Percentiles rank a stretch among this genome's conserved stretches.
Evolutionary conservation across 2,329 filamentous ascomycete species (phyloP).

Genomic region (Aspergillus clavatus): DNA sequence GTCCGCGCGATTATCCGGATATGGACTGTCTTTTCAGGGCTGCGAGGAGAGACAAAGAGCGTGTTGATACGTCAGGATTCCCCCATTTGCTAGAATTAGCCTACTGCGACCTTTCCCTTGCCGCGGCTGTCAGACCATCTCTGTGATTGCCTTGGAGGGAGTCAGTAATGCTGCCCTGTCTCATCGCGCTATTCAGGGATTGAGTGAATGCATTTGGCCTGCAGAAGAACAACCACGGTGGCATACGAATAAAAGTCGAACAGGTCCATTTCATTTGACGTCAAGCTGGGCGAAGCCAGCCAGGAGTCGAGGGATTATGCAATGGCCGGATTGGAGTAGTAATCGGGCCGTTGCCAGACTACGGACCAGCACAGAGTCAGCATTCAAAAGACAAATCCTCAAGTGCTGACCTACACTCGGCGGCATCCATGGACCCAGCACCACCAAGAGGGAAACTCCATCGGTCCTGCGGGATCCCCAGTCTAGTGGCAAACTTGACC

Average conservation of each 20-base stretch:
- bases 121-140: conserved; percentile 53
- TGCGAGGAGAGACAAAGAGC: conserved; percentile 53
- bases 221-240: not conserved
- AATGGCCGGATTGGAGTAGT: conserved; percentile 55
- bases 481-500: conserved; percentile 47
- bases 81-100: conserved; percentile 62
- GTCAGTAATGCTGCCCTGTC: not conserved
- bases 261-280: conserved; percentile 52
- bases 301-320: conserved; percentile 54
- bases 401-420: conserved; percentile 44
- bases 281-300: conserved; percentile 46
- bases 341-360: conserved; percentile 62
- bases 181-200: not conserved
- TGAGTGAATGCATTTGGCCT: not conserved
- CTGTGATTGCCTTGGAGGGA: conserved; percentile 45
- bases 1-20: conserved; percentile 1
- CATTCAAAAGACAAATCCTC: not conserved
- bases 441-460: conserved; percentile 64
- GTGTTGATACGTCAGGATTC: conserved; percentile 61
- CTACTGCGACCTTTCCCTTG: conserved; percentile 45
- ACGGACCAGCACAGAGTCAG: not conserved
- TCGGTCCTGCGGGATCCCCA: conserved; percentile 51
- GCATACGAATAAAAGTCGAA: conserved; percentile 60
- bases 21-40: conserved; percentile 32
- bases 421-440: conserved; percentile 56